Evolutionary conservation across 495 filamentous ascomycete genomes (phyloP), one percentile per base, ranked within the genome.

Genomic region (Amniculicola lignicola): DNA sequence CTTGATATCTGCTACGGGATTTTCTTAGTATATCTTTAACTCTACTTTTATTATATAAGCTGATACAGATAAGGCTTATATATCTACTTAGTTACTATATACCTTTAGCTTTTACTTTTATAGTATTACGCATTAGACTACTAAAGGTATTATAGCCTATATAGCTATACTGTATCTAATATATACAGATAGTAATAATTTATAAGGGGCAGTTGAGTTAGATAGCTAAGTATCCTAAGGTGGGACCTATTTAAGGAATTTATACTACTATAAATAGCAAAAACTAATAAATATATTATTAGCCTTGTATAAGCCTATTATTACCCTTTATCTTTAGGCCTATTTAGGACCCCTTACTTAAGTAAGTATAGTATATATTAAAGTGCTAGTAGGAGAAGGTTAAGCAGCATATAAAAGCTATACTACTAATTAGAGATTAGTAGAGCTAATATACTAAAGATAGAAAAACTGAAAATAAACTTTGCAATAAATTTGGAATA

Each of bases 401-500:
- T 33, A 33, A 33, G 29, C n/a, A 33, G 29, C 29, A n/a, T 33
- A 7, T 33, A 33, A 33, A 33, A 33, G 29, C 29, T 33, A 33
- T 33, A 33, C n/a, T 7, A 33, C 25, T 45, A 45, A 45, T 45
- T 45, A 22, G 41, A 45, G 41, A 45, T 45, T 45, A 45, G 41
- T 45, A 45, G 41, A 45, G 22, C 41, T 45, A 45, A 45, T 45
- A 45, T 10, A 45, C 41, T 45, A 45, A 45, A 45, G 21, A 45
- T 25, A 45, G 22, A 18, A 18, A 45, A 23, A 45, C 41, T 45
- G 25, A 45, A 45, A 45, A 45, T 21, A 45, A 45, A 21, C 29
- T 45, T 45, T 45, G 22, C 22, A 45, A 45, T 18, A 45, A 45
- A 45, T 45, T 45, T 45, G 25, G 41, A 45, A 45, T 45, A 25